Evolutionary conservation across 2,329 filamentous ascomycete genomes (phyloP).

Genomic region (Talaromyces sp.): DNA sequence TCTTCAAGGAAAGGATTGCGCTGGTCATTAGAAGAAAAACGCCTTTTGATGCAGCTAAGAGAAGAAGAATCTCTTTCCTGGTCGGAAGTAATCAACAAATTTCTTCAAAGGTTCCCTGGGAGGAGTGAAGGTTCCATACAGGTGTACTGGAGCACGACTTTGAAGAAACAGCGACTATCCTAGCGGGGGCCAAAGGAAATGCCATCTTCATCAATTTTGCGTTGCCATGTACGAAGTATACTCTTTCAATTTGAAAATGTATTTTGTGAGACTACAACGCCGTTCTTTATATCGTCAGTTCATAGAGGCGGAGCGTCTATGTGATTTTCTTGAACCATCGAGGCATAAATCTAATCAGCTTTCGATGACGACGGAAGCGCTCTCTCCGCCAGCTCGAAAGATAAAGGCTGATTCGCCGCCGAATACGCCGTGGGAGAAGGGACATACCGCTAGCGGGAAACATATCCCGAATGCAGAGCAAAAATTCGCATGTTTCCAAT

Average conservation of each 20-base stretch:
- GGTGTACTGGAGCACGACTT: constrained; percentile 18
- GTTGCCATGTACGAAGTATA: not conserved
- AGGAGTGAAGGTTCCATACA: constrained; percentile 18
- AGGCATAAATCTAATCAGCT: too few relatives aligned
- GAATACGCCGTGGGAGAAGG: constrained; percentile 10
- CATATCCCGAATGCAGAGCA: constrained; percentile 12
- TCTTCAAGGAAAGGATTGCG: constrained; percentile 16
- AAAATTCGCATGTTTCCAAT: constrained; percentile 23
- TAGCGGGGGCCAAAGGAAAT: not conserved
- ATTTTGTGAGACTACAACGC: too few relatives aligned
- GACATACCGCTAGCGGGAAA: constrained; percentile 9
- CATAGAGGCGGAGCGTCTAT: too few relatives aligned
- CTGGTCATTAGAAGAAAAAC: constrained; percentile 19
- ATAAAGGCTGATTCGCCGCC: constrained; percentile 8
- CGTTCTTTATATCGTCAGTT: too few relatives aligned
- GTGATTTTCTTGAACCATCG: too few relatives aligned
- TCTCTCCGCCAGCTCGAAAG: constrained; percentile 12
- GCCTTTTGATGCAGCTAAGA: constrained; percentile 16
- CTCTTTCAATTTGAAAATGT: too few relatives aligned
- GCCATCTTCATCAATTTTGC: not conserved
- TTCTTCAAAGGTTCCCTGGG: constrained; percentile 14
- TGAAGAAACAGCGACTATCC: constrained; percentile 11
- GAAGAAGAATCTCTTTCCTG: constrained; percentile 19
- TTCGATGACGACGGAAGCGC: constrained; percentile 14
- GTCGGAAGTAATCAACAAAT: constrained; percentile 19